Percentiles rank a stretch among this genome's conserved stretches.
These are phyloP conservation scores for Penicillium simplicissimum DNA, from an alignment of 495 filamentous ascomycete genomes.

Conservation along the genomic window DNA sequence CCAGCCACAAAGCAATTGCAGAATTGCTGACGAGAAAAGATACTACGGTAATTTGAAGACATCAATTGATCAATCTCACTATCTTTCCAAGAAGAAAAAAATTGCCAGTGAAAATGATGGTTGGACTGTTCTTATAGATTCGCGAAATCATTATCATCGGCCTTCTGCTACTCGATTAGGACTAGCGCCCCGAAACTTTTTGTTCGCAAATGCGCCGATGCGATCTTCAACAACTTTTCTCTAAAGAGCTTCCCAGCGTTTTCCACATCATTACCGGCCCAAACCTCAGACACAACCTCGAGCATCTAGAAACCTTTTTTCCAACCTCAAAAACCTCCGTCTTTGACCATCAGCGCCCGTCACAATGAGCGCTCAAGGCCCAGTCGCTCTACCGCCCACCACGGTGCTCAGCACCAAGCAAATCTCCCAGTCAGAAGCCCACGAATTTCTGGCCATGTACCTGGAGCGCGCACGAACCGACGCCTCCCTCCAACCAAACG, in stretches of 20 bases:
- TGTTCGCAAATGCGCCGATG: constrained; percentile 23
- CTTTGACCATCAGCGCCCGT: constrained; percentile 8
- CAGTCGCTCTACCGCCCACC: constrained; percentile 49
- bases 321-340: not conserved
- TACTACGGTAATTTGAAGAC: not conserved
- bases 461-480: constrained; percentile 53
- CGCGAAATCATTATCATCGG: too few species aligned
- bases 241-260: constrained; percentile 11
- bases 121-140: not conserved
- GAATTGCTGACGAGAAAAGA: not conserved
- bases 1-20: not conserved
- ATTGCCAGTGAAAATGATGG: not conserved
- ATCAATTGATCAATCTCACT: not conserved
- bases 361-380: constrained; percentile 45
- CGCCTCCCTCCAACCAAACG: constrained; percentile 67
- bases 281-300: not conserved
- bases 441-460: constrained; percentile 58
- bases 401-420: constrained; percentile 43
- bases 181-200: constrained; percentile 35
- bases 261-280: not conserved
- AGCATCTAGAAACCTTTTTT: not conserved
- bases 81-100: not conserved
- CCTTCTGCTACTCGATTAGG: constrained; percentile 29
- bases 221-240: constrained; percentile 5
- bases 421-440: constrained; percentile 54